Percentiles rank a stretch among this genome's conserved stretches.
Conservation (phyloP, 441 rosid genomes). For the Erodium trifolium region DNA sequence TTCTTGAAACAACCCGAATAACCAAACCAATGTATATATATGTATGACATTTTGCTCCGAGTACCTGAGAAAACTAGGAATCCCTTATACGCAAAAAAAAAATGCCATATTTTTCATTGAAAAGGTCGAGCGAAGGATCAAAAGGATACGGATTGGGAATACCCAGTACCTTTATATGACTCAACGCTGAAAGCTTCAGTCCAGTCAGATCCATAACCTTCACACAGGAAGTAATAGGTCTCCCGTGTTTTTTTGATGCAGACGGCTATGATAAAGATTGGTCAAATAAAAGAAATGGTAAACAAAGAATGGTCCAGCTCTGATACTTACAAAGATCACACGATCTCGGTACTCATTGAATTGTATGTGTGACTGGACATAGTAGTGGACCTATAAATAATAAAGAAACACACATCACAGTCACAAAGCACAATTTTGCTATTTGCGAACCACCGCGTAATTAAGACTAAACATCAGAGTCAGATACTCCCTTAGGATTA, state of each 20-base stretch:
- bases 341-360: slow-evolving; percentile 88
- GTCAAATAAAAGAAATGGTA: slow-evolving; percentile 17
- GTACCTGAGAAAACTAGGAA: too few species aligned
- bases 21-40: too few species aligned
- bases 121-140: too few species aligned
- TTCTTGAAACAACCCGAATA: too few species aligned
- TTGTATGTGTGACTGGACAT: slow-evolving; percentile 92
- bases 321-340: slow-evolving; percentile 60
- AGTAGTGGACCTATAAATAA: slow-evolving; percentile 61
- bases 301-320: slow-evolving; percentile 6
- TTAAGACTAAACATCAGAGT: slow-evolving; percentile 1
- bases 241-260: slow-evolving; percentile 33
- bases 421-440: background rate
- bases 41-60: too few species aligned
- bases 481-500: background rate
- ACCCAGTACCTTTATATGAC: slow-evolving; percentile 61
- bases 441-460: background rate
- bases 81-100: too few species aligned
- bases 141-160: too few species aligned
- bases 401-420: slow-evolving; percentile 12
- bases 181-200: slow-evolving; percentile 69
- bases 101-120: too few species aligned
- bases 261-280: slow-evolving; percentile 48
- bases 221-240: slow-evolving; percentile 53
- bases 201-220: slow-evolving; percentile 94